These are phyloP conservation scores for Cystobasidium onofrii DNA, from an alignment of 768 basidiomycete species.

Conservation along the genomic window DNA sequence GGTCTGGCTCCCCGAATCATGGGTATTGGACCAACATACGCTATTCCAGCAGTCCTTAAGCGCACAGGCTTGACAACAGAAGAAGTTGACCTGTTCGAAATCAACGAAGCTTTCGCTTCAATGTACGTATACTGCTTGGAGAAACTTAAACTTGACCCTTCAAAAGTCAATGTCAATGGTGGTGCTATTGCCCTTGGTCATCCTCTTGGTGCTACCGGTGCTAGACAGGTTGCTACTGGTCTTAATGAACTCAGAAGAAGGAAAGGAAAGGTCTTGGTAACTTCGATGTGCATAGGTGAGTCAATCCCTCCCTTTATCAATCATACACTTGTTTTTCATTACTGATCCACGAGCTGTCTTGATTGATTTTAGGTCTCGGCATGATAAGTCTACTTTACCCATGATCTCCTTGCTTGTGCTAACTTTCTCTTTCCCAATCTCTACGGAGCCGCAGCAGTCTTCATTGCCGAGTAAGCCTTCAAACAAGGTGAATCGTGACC, in stretches of 20 bases:
- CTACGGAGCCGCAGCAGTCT: constrained; percentile 1
- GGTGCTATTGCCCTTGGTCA: constrained; percentile 72
- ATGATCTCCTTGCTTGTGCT: not conserved
- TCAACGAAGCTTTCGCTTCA: constrained; percentile 87
- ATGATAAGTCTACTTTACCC: not conserved
- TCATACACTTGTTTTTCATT: not conserved
- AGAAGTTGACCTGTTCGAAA: constrained; percentile 85
- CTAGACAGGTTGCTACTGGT: constrained; percentile 74
- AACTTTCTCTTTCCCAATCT: not conserved
- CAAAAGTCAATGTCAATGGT: constrained; percentile 77
- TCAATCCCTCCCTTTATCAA: not conserved
- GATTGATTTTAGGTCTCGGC: not conserved
- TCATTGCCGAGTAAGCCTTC: not conserved
- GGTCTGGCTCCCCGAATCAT: constrained; percentile 64
- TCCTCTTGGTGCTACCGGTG: constrained; percentile 50
- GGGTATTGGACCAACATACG: constrained; percentile 65
- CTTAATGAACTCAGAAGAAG: constrained; percentile 50
- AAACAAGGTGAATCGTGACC: too few relatives aligned
- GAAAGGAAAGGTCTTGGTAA: constrained; percentile 57
- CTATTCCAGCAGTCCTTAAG: constrained; percentile 66
- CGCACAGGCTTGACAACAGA: constrained; percentile 57
- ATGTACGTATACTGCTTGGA: constrained; percentile 60
- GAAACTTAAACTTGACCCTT: constrained; percentile 56
- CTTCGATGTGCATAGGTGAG: constrained; percentile 71
- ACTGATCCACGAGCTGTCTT: not conserved